Conservation (phyloP, 192 early-diverging fungal species). For the Dissophora globulifera region DNA sequence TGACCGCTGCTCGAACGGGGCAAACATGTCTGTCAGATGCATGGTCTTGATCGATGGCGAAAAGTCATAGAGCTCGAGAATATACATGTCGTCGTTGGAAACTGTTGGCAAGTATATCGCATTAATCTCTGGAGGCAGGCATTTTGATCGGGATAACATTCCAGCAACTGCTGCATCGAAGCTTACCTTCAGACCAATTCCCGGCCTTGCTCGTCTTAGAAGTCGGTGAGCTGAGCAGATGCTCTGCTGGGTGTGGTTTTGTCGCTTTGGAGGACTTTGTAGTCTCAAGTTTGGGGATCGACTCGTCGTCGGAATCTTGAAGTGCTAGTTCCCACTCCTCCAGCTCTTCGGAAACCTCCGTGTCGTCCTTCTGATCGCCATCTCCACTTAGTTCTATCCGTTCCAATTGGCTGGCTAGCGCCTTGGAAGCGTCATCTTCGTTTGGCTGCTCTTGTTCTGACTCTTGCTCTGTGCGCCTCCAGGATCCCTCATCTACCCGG, state of each 20-base stretch:
- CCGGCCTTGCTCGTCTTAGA: slow-evolving; percentile 16
- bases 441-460: neutral
- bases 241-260: slow-evolving; percentile 30
- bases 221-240: slow-evolving; percentile 1
- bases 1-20: slow-evolving; percentile 65
- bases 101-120: no score
- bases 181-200: slow-evolving; percentile 39
- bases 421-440: neutral
- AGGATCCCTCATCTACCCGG: slow-evolving; percentile 17
- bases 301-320: slow-evolving; percentile 35
- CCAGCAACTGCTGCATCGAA: no score
- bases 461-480: slow-evolving; percentile 5
- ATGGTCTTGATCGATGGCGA: slow-evolving; percentile 74
- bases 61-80: slow-evolving; percentile 69
- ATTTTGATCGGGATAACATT: no score
- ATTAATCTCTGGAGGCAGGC: no score
- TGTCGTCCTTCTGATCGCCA: neutral
- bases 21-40: slow-evolving; percentile 75
- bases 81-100: slow-evolving; percentile 40
- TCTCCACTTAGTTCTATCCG: neutral
- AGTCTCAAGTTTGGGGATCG: slow-evolving; percentile 15
- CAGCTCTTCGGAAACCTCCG: slow-evolving; percentile 26
- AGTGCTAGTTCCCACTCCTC: slow-evolving; percentile 51
- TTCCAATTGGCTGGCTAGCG: slow-evolving; percentile 1
- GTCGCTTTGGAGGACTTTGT: slow-evolving; percentile 1